Base-by-base conservation (phyloP, 768 basidiomycete species). In the Wakefieldia striispora region DNA sequence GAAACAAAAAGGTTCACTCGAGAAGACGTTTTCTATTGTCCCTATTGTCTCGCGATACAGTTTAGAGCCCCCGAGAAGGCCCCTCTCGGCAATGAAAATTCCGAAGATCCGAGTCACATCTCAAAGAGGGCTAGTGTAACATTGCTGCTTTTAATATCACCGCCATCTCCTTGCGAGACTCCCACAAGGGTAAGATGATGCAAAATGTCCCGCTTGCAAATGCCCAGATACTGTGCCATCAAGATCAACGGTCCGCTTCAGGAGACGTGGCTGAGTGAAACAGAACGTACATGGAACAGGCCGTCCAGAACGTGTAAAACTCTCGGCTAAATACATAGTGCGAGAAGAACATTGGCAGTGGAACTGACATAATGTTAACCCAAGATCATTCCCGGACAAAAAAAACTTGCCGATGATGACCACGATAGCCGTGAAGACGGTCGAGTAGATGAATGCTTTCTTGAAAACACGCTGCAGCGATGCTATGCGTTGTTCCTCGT, bases 301-400 rank as follows among this genome's bases (percentile, higher is more conserved):
- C 64, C 13, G 67, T 67, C 73, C 71, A 73, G 49, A 73, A 73
- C 34, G 51, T 59, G 45, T 60, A 72, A 56, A 72, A 74, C 23
- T 53, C 52, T 35, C 62, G 62, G 37, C 65, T 69, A 42, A 69
- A 71, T 10, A 72, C 45, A 43, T 73, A 67, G 43, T 65, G 63
- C 45, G 70, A 68, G 58, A 73, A 73, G 49, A 71, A 69, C 70
- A 70, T 65, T 12, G 71, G 73, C 10, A 74, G 45, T 2, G 72
- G 72, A 1, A 71, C 70, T 70, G 42, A 40, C 40, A 26, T 43
- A 46, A 57, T 34, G 29, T 46, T 23, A 29, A 16, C 16, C 13
- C 16, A 27, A n/a, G 3, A 42, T 6, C 16, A 33, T 37, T 23
- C 27, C 3, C 13, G 26, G 17, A 21, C n/a, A 41, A 26, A 40